Evolutionary conservation across 2,329 filamentous ascomycete species (phyloP), one percentile per base, ranked within the genome.

Genomic region (Fusarium succisae): DNA sequence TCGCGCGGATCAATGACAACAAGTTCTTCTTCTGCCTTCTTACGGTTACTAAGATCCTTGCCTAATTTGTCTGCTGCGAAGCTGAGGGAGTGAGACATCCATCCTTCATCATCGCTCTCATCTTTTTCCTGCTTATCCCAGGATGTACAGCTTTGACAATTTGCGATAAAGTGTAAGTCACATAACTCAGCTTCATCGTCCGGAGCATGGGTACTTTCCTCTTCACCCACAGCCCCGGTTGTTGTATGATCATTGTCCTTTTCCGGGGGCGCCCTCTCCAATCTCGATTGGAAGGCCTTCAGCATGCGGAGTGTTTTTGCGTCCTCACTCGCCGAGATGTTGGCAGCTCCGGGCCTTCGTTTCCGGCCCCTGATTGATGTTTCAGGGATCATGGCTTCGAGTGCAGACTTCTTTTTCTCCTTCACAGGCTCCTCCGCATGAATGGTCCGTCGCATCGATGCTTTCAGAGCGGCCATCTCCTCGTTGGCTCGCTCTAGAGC

Each of bases 91-190:
- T 98, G 96, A 8, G 90, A 90, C 91, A 98, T 94, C 95, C 96
- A 98, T 13, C 91, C 91, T 55, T 89, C 87, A 55, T 90, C 90
- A 67, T 90, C 89, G 75, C 87, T 88, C 8, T 91, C 89, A 28
- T 88, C 86, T 18, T 86, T 85, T 8, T 87, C 89, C 45, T 86
- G 87, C 76, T 91, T 88, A 78, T 97, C 93, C 94, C 95, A 98
- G 1, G 92, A 90, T 66, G 90, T 91, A 82, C 96, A 98, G 50
- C 94, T 98, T 80, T 98, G 94, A 82, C 96, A 99, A 78, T 97
- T 94, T 55, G 93, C 93, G 72, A 99, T 97, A 82, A 98, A 99
- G 81, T 99, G 96, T 41, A 99, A 84, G 81, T 98, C 96, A 80
- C 96, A 99, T 8, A 97, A 87, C 56, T 88, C 88, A 6, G 91